Conservation (phyloP, 2,329 filamentous ascomycete genomes). For the Fusarium metavorans region DNA sequence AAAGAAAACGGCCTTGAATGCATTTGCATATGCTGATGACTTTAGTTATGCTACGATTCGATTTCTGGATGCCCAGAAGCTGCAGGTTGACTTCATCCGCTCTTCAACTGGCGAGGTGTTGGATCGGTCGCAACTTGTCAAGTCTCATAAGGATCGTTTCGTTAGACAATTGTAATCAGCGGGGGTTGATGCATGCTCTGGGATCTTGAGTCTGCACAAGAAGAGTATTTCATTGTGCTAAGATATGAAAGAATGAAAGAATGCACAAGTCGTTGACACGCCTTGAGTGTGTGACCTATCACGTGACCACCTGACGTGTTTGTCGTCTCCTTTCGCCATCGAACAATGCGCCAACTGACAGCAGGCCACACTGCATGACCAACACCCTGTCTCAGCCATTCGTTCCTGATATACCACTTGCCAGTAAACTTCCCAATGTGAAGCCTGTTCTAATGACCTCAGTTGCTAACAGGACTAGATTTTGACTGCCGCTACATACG, state of each 20-base stretch:
- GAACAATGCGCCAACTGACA: neutral
- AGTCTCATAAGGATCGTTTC: conserved; percentile 18
- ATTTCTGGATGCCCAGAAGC: conserved; percentile 8
- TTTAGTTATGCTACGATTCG: conserved; percentile 27
- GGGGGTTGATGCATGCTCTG: neutral
- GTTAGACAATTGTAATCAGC: neutral
- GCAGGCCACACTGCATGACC: neutral
- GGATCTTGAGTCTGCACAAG: neutral
- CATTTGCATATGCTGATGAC: conserved; percentile 26
- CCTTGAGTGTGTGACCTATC: neutral
- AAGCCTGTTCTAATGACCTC: neutral
- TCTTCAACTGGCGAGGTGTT: conserved; percentile 12
- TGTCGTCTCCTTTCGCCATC: neutral
- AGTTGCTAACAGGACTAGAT: neutral
- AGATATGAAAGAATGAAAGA: neutral
- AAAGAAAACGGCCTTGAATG: neutral
- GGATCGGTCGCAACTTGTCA: conserved; percentile 16
- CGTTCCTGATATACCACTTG: neutral
- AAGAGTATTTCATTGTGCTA: neutral
- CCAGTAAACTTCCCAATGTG: neutral
- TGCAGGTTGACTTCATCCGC: conserved; percentile 13
- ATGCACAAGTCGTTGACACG: neutral
- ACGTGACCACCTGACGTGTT: neutral
- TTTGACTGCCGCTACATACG: neutral
- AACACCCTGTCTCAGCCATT: neutral